Evolutionary conservation across 352 stramenopile species (phyloP).

Genomic region (Globisporangium cederbergense): DNA sequence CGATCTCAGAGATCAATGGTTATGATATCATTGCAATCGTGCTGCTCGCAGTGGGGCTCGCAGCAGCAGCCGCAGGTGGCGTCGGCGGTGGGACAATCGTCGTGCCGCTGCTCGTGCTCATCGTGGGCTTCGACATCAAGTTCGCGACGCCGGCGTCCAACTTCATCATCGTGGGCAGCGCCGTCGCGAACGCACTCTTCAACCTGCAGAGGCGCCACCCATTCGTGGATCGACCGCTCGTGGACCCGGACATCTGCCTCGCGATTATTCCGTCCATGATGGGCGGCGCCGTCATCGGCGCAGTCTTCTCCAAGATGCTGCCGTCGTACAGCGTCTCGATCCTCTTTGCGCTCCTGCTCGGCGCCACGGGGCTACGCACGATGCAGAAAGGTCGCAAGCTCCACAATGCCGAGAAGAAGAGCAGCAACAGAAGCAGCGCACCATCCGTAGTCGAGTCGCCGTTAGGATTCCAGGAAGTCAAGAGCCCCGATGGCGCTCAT

Average conservation of each 20-base stretch:
- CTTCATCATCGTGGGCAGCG: conserved; percentile 57
- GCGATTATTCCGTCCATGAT: conserved; percentile 64
- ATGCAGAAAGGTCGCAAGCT: conserved; percentile 25
- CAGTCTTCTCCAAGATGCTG: conserved; percentile 57
- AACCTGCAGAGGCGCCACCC: conserved; percentile 59
- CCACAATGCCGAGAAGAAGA: conserved; percentile 26
- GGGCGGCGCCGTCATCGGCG: conserved; percentile 44
- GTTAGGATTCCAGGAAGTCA: conserved; percentile 7
- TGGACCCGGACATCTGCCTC: conserved; percentile 50
- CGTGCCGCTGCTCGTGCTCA: conserved; percentile 52
- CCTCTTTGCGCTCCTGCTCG: conserved; percentile 44
- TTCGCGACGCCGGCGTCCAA: conserved; percentile 53
- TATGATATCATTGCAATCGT: conserved; percentile 40
- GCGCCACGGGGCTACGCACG: conserved; percentile 26
- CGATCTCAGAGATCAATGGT: conserved; percentile 38
- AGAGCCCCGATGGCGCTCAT: not conserved
- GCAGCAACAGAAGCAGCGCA: not conserved
- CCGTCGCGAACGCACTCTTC: conserved; percentile 54
- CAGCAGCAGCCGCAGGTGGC: conserved; percentile 36
- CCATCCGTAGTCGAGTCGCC: conserved; percentile 15
- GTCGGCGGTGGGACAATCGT: conserved; percentile 49
- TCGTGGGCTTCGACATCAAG: conserved; percentile 71
- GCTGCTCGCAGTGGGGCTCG: conserved; percentile 44
- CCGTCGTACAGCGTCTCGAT: conserved; percentile 54
- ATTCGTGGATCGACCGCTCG: conserved; percentile 45